A percentile compares a stretch with the other conserved stretches of the same genome.
Evolutionary conservation across 2,329 filamentous ascomycete genomes (phyloP).

Genomic region (Colletotrichum karsti): DNA sequence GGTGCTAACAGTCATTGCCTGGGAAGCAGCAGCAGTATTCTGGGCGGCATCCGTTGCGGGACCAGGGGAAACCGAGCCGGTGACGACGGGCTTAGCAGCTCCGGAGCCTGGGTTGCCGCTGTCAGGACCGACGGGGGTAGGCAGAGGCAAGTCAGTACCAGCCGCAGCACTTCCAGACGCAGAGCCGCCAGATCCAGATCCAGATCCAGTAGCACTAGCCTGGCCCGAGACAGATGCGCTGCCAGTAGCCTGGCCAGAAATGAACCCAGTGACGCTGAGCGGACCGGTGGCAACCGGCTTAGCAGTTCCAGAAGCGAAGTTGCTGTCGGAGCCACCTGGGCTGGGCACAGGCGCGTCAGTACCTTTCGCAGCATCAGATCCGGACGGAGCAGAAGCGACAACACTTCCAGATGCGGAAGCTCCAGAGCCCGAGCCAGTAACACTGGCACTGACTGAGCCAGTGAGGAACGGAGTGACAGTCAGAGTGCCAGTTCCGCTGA

Average conservation of each 20-base stretch:
- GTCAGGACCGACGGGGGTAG: background rate
- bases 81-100: background rate
- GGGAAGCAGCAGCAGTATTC: background rate
- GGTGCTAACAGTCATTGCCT: constrained; percentile 36
- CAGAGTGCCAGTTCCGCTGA: background rate
- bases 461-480: background rate
- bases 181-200: background rate
- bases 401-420: too few relatives aligned
- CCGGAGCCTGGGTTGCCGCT: background rate
- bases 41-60: background rate
- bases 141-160: background rate
- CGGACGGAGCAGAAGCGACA: background rate
- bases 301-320: background rate
- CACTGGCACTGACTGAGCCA: background rate
- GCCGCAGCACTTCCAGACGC: background rate
- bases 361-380: background rate
- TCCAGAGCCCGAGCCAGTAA: too few relatives aligned
- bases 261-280: background rate
- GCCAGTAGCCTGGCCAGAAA: too few relatives aligned
- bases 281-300: background rate
- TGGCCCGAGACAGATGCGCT: too few relatives aligned
- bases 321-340: background rate
- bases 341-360: background rate
- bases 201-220: background rate
- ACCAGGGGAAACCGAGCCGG: constrained; percentile 2